Evolutionary conservation across 495 filamentous ascomycete genomes (phyloP).

Genomic region (Talaromyces thailandensis): DNA sequence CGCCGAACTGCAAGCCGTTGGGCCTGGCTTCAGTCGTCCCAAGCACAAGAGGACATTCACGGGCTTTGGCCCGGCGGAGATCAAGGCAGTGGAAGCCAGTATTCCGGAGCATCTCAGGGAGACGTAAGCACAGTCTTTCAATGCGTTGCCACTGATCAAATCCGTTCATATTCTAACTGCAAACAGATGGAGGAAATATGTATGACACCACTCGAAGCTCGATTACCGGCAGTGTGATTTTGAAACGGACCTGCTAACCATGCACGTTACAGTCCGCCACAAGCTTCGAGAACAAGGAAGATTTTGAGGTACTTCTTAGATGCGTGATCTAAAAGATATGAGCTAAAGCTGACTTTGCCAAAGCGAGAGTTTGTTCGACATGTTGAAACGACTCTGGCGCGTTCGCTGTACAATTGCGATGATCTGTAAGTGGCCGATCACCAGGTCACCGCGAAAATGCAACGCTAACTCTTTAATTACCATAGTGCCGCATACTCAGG

Average conservation of each 20-base stretch:
- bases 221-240: neutral
- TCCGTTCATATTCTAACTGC: neutral
- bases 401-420: conserved; percentile 97
- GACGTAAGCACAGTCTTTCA: conserved; percentile 42
- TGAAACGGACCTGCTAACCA: neutral
- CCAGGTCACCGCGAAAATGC: neutral
- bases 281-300: conserved; percentile 67
- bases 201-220: conserved; percentile 24
- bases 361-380: conserved; percentile 69
- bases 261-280: conserved; percentile 39
- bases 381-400: conserved; percentile 92
- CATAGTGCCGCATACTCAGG: conserved; percentile 78
- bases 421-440: conserved; percentile 47
- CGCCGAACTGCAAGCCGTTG: conserved; percentile 69
- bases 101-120: conserved; percentile 86
- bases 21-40: conserved; percentile 62
- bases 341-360: conserved; percentile 32
- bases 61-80: conserved; percentile 80
- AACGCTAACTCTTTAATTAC: conserved; percentile 4
- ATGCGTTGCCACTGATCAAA: neutral
- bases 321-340: neutral
- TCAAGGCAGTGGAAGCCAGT: conserved; percentile 82
- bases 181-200: conserved; percentile 70
- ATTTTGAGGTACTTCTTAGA: conserved; percentile 48
- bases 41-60: conserved; percentile 95